These are phyloP conservation scores for Endothia cerciana DNA, from an alignment of 2,329 filamentous ascomycete genomes.

Conservation along the genomic window DNA sequence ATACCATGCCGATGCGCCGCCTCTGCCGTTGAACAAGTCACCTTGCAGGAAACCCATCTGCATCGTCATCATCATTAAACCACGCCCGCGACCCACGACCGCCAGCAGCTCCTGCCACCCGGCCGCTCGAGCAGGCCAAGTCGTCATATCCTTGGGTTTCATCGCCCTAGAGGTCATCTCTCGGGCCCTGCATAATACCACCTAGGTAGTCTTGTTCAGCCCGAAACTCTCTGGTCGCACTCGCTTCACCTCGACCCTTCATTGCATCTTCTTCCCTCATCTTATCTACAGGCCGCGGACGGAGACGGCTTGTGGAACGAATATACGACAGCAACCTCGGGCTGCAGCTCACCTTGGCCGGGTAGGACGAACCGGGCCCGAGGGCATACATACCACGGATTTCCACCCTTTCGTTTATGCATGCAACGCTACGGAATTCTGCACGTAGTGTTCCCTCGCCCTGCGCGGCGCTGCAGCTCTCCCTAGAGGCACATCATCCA, in stretches of 20 bases:
- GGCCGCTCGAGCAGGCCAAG: not conserved
- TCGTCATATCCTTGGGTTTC: conserved; percentile 12
- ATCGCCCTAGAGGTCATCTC: not conserved
- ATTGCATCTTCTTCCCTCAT: conserved; percentile 1
- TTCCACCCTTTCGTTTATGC: conserved; percentile 39
- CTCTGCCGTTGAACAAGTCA: conserved; percentile 17
- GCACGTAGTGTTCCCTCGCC: conserved; percentile 32
- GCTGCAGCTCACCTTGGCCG: not conserved
- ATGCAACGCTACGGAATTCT: conserved; percentile 28
- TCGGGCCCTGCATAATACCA: conserved; percentile 2
- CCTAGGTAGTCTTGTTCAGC: conserved; percentile 1
- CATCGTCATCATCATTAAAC: conserved; percentile 19
- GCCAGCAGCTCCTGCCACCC: not conserved
- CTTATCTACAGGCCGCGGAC: not conserved
- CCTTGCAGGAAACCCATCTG: conserved; percentile 19
- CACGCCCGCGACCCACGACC: conserved; percentile 1
- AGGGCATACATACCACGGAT: not conserved
- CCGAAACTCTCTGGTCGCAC: not conserved
- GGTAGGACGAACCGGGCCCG: not conserved
- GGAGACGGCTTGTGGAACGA: not conserved
- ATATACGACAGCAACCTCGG: not conserved
- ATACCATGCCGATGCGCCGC: conserved; percentile 3
- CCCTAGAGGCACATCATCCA: conserved; percentile 37
- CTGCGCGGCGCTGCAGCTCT: conserved; percentile 36
- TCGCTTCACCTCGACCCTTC: not conserved